phyloP scores from a whole-genome alignment of 345 rosid genomes.

The Gossypium rotundifolium region DNA sequence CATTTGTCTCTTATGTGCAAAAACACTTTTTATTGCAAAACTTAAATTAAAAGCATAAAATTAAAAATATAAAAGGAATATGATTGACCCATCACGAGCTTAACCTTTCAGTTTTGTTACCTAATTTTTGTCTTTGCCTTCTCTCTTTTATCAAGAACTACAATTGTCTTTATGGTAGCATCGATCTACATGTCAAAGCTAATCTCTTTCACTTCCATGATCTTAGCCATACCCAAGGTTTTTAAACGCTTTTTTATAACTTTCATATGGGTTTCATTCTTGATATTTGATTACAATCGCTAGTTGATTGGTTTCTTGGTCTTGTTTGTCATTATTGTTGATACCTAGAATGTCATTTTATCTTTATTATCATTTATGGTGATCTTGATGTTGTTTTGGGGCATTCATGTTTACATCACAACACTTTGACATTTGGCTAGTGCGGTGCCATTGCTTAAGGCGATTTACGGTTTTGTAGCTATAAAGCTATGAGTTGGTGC shows the following conservation, averaged over 20 bases:
- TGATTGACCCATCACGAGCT: background rate
- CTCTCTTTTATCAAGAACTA: background rate
- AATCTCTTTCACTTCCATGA: background rate
- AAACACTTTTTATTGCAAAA: no score
- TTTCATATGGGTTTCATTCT: background rate
- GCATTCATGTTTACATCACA: background rate
- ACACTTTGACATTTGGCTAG: background rate
- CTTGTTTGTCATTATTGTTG: background rate
- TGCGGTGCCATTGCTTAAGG: background rate
- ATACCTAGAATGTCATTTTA: background rate
- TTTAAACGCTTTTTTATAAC: background rate
- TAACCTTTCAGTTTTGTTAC: background rate
- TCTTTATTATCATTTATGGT: background rate
- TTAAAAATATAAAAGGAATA: no score
- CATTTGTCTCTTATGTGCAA: no score
- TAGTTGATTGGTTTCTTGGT: background rate
- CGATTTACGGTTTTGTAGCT: background rate
- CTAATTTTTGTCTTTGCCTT: background rate
- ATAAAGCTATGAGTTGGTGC: background rate
- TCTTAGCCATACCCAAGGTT: background rate
- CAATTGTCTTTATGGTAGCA: background rate
- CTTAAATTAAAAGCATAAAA: no score
- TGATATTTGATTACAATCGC: background rate
- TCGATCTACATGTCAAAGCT: background rate
- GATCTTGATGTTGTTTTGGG: background rate